A percentile compares a stretch with the other conserved stretches of the same genome.
Conservation (phyloP, 2,329 filamentous ascomycete genomes). For the Alternaria atra region DNA sequence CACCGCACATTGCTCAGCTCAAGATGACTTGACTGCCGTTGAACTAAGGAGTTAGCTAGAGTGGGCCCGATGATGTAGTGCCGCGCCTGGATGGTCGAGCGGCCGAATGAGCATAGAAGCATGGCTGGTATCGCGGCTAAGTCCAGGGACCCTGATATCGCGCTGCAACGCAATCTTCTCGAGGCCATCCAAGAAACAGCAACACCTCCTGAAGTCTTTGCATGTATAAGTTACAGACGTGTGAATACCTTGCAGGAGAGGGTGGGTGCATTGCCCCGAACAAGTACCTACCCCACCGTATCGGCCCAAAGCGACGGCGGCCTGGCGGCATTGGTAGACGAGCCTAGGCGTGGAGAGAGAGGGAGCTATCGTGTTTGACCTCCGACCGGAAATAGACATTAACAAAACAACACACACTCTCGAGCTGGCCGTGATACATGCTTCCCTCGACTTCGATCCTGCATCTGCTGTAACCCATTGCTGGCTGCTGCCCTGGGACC, state of each 20-base stretch:
- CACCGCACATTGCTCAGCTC: background rate
- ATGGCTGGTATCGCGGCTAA: slow-evolving; percentile 16
- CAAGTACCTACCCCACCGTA: slow-evolving; percentile 16
- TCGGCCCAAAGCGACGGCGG: slow-evolving; percentile 20
- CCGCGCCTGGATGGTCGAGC: slow-evolving; percentile 12
- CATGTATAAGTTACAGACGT: background rate
- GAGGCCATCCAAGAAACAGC: background rate
- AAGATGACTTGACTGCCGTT: slow-evolving; percentile 7
- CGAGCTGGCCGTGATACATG: background rate
- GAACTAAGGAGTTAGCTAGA: slow-evolving; percentile 8
- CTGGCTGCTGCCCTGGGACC: slow-evolving; percentile 18
- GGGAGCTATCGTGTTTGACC: slow-evolving; percentile 15
- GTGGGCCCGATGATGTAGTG: slow-evolving; percentile 28
- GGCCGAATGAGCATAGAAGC: slow-evolving; percentile 10
- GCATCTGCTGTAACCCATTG: slow-evolving; percentile 17
- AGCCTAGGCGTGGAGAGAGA: slow-evolving; percentile 14
- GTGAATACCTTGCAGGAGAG: background rate
- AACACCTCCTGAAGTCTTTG: background rate
- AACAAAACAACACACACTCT: background rate
- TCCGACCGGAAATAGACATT: background rate
- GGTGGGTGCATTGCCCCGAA: slow-evolving; percentile 1
- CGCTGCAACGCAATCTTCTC: background rate
- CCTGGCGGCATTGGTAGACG: slow-evolving; percentile 13
- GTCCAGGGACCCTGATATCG: slow-evolving; percentile 14
- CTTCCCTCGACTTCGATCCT: slow-evolving; percentile 7